Evolutionary conservation across 257 asterid genomes (phyloP).

Genomic region (Lantana camara): DNA sequence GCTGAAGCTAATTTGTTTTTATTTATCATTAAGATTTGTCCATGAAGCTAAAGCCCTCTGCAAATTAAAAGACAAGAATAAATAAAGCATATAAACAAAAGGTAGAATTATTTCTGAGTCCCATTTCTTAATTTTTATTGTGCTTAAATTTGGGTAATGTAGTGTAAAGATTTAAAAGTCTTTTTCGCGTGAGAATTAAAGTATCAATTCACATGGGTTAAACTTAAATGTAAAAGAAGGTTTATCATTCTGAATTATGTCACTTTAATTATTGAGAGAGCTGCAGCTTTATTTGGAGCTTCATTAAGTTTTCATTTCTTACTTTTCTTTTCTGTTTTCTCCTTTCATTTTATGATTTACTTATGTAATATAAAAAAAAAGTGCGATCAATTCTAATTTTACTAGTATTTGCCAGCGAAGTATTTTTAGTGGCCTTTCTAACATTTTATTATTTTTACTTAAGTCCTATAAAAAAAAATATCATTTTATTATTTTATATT

Average conservation of each 20-base stretch:
- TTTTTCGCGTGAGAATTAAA: conserved; percentile 48
- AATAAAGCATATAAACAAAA: no score
- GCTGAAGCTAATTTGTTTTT: no score
- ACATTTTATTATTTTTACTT: background rate
- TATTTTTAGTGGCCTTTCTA: conserved; percentile 20
- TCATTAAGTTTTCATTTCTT: background rate
- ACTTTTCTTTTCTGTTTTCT: background rate
- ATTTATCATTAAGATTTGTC: no score
- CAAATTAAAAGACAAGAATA: no score
- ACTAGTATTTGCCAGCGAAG: no score
- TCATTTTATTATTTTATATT: no score
- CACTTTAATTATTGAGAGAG: conserved; percentile 34
- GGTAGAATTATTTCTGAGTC: background rate
- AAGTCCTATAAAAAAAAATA: no score
- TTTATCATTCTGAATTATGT: conserved; percentile 21
- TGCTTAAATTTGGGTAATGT: background rate
- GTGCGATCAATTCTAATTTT: no score
- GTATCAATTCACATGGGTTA: conserved; percentile 49
- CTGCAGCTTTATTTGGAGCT: conserved; percentile 35
- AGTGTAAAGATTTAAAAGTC: conserved; percentile 17
- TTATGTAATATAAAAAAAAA: no score
- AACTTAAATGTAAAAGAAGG: conserved; percentile 33
- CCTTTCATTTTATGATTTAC: background rate
- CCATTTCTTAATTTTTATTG: background rate
- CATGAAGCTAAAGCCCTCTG: no score